Evolutionary conservation across 306 rosid species (phyloP).

Genomic region (Cucumis melo): DNA sequence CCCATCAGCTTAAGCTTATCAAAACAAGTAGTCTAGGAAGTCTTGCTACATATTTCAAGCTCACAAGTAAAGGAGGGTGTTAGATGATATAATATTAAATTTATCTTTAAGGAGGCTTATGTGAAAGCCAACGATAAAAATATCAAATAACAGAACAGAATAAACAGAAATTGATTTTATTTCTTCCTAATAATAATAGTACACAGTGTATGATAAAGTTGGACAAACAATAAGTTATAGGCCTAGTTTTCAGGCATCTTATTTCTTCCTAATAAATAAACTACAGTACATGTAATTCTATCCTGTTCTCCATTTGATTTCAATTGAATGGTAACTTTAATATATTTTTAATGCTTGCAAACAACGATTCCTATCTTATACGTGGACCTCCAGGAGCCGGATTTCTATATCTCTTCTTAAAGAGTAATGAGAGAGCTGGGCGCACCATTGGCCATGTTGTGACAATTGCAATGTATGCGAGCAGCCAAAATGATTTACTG

Average conservation of each 20-base stretch:
- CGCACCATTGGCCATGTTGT: slow-evolving; percentile 87
- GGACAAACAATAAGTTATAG: background rate
- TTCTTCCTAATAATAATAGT: background rate
- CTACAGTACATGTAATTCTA: background rate
- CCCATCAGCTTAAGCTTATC: too few relatives aligned
- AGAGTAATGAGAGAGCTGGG: slow-evolving; percentile 40
- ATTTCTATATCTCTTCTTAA: slow-evolving; percentile 42
- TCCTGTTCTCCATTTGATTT: background rate
- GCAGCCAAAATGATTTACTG: slow-evolving; percentile 59
- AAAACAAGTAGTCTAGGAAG: too few relatives aligned
- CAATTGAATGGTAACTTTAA: background rate
- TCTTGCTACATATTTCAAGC: too few relatives aligned
- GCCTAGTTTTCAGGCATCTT: background rate
- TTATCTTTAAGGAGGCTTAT: background rate
- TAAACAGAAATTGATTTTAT: background rate
- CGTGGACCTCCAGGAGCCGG: slow-evolving; percentile 29
- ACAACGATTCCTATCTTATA: slow-evolving; percentile 27
- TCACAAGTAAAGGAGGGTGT: too few relatives aligned
- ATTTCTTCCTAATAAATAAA: background rate
- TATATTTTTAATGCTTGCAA: background rate
- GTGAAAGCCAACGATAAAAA: too few relatives aligned
- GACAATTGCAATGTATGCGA: slow-evolving; percentile 54
- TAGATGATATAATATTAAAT: too few relatives aligned
- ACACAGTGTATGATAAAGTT: background rate
- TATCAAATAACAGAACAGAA: background rate